Evolutionary conservation across 805 yeast species (phyloP).

Genomic region (Candida golubevii): DNA sequence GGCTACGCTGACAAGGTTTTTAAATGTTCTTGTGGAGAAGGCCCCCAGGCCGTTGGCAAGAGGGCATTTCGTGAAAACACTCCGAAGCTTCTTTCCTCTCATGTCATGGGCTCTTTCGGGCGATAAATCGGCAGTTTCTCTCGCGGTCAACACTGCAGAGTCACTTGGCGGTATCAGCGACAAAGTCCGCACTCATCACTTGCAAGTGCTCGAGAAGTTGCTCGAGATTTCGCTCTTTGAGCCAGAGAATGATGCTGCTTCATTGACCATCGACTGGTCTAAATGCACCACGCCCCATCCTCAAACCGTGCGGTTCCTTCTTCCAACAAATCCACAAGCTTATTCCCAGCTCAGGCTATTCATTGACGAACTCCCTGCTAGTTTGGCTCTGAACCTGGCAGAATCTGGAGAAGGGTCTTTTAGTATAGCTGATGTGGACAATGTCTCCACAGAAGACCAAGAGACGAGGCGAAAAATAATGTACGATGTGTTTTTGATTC

Average conservation of each 20-base stretch:
- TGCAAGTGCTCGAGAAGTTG: slow-evolving; percentile 40
- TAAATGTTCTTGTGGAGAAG: slow-evolving; percentile 53
- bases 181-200: slow-evolving; percentile 38
- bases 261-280: slow-evolving; percentile 13
- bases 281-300: slow-evolving; percentile 35
- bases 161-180: slow-evolving; percentile 32
- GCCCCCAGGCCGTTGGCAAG: slow-evolving; percentile 55
- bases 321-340: slow-evolving; percentile 53
- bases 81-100: slow-evolving; percentile 63
- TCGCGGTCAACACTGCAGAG: slow-evolving; percentile 32
- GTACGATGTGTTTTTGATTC: slow-evolving; percentile 47
- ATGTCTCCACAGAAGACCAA: slow-evolving; percentile 56
- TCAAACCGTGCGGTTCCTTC: slow-evolving; percentile 48
- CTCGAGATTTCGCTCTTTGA: slow-evolving; percentile 41
- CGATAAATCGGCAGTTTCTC: slow-evolving; percentile 31
- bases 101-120: slow-evolving; percentile 65
- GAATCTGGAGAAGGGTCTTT: slow-evolving; percentile 23
- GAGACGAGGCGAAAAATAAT: slow-evolving; percentile 52
- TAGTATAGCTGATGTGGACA: slow-evolving; percentile 36
- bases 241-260: slow-evolving; percentile 16
- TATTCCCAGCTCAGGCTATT: slow-evolving; percentile 61
- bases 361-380: slow-evolving; percentile 31
- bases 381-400: slow-evolving; percentile 8
- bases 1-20: slow-evolving; percentile 66
- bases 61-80: slow-evolving; percentile 63